Evolutionary conservation across 805 yeast genomes (phyloP).

Genomic region (Saccharomycopsis sp.): DNA sequence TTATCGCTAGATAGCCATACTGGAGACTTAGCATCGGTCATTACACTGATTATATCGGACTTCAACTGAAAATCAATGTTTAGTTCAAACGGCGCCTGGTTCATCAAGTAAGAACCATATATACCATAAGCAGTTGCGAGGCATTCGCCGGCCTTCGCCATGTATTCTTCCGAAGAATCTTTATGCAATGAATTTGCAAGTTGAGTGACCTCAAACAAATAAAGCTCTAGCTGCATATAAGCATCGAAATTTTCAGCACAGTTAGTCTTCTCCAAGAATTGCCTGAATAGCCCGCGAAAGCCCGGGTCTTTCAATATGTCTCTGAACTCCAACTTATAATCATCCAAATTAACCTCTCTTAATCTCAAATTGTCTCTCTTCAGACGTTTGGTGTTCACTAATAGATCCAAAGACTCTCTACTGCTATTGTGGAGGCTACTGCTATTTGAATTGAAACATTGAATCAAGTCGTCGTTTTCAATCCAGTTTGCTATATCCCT

Average conservation of each 20-base stretch:
- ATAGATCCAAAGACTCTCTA: background rate
- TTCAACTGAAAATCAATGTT: constrained; percentile 56
- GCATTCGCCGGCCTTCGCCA: constrained; percentile 39
- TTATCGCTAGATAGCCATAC: constrained; percentile 6
- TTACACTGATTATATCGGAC: constrained; percentile 35
- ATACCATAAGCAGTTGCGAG: constrained; percentile 56
- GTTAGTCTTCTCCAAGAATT: constrained; percentile 54
- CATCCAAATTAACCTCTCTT: background rate
- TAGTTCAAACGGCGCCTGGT: constrained; percentile 61
- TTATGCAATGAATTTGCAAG: constrained; percentile 28
- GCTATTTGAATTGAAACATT: constrained; percentile 10
- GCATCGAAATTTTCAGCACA: constrained; percentile 78
- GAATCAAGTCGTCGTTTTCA: background rate
- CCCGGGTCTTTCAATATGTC: constrained; percentile 69
- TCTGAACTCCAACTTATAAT: constrained; percentile 26
- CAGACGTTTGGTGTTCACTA: background rate
- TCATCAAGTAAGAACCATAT: constrained; percentile 56
- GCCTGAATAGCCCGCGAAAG: constrained; percentile 54
- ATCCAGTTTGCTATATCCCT: constrained; percentile 34
- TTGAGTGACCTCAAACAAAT: constrained; percentile 30
- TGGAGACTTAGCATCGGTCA: constrained; percentile 36
- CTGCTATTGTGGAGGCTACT: background rate
- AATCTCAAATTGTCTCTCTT: constrained; percentile 20
- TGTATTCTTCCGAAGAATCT: background rate
- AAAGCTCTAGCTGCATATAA: constrained; percentile 28